Evolutionary conservation across 805 yeast species (phyloP).

Genomic region (Ogataea zsoltii): DNA sequence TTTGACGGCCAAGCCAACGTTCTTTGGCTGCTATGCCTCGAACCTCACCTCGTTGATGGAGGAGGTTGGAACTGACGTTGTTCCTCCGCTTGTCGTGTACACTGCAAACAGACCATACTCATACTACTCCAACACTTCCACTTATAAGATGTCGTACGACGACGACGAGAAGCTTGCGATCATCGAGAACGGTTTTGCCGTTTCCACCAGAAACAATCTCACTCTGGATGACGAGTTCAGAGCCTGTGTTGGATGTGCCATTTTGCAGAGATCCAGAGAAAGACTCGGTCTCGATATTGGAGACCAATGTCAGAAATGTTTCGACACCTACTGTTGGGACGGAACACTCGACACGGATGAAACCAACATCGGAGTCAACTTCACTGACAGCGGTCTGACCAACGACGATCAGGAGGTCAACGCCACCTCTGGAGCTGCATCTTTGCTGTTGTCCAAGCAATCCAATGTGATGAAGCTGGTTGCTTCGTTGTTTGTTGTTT

Average conservation of each 20-base stretch:
- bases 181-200: constrained; percentile 74
- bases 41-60: constrained; percentile 57
- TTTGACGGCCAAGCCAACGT: constrained; percentile 68
- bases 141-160: constrained; percentile 63
- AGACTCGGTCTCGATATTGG: constrained; percentile 58
- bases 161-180: constrained; percentile 57
- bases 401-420: constrained; percentile 27
- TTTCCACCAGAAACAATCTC: constrained; percentile 61
- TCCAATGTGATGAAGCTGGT: constrained; percentile 3
- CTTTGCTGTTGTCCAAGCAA: constrained; percentile 3
- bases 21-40: constrained; percentile 77
- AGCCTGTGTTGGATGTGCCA: constrained; percentile 80
- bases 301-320: constrained; percentile 74
- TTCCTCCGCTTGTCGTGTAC: constrained; percentile 78
- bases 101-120: constrained; percentile 72
- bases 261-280: constrained; percentile 76
- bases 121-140: constrained; percentile 68
- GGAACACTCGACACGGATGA: constrained; percentile 27
- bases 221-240: constrained; percentile 70
- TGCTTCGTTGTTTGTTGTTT: constrained; percentile 10
- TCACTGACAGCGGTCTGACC: constrained; percentile 42
- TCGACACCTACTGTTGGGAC: constrained; percentile 66
- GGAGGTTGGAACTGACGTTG: constrained; percentile 34
- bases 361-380: constrained; percentile 32
- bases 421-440: constrained; percentile 24